Base-by-base conservation (phyloP, 768 basidiomycete genomes). In the Xerocomus brunneocitrinus region DNA sequence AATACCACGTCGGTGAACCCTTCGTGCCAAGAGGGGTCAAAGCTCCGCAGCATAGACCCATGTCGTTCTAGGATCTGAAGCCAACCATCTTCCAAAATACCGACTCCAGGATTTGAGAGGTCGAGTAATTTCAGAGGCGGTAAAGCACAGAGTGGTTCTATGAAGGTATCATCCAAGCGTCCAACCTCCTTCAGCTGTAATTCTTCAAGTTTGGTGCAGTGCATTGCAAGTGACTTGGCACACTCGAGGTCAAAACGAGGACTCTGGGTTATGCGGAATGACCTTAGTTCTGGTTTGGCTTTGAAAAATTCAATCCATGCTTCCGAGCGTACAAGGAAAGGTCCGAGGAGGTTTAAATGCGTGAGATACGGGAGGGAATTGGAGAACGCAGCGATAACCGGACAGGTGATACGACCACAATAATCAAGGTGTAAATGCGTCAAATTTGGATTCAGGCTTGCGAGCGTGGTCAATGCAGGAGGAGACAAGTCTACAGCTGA, bases 141-240 rank as follows among this genome's bases (percentile, higher is more conserved):
- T 8, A 71, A 45, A 14, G 54, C 54, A 27, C 67, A 66, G 28
- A 97, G 69, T 32, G 75, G 70, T 6, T 70, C 71, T 3, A 90
- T 70, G 64, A 88, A 92, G 2, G 71, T 73, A 59, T 92, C 86
- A 49, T 76, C 68, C 52, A 98, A 67, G 56, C 80, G 71, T 7
- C 87, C 91, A 31, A 98, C 69, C 63, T 95, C 90, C 55, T 83
- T 81, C 36, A 99, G 73, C 3, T 89, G 80, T 1, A 99, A 79
- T 45, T 85, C 83, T n/a, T 69, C 77, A 16, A 98, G 72, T 3
- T 68, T 65, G 24, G 79, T 72, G 49, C 78, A 81, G 50, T 72
- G 58, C 31, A 72, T 49, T 27, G 84, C 78, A 24, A 97, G 79
- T 0, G 78, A 65, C 12, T 74, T 64, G 52, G 89, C 70, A 62